Conservation (phyloP, 805 yeast species). For the Starmerella cellae region DNA sequence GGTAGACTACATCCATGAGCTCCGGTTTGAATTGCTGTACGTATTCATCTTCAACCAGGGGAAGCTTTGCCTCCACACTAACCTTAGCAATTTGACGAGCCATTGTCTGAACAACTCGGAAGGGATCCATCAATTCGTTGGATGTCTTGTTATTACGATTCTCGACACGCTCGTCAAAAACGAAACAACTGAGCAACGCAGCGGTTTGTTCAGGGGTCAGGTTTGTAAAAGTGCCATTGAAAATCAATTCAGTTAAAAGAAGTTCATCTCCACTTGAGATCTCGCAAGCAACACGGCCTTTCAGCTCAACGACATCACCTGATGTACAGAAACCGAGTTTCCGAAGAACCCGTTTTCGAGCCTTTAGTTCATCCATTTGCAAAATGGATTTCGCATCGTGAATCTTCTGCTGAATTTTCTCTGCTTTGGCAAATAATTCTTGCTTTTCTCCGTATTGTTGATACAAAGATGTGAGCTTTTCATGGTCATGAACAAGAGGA, state of each 20-base stretch:
- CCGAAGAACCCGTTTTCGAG: conserved; percentile 83
- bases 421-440: conserved; percentile 44
- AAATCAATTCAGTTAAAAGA: conserved; percentile 83
- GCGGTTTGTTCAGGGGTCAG: conserved; percentile 83
- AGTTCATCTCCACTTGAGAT: conserved; percentile 69
- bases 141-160: conserved; percentile 61
- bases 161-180: conserved; percentile 90
- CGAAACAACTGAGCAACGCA: conserved; percentile 82
- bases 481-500: conserved; percentile 40
- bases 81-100: conserved; percentile 84
- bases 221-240: conserved; percentile 89
- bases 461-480: conserved; percentile 45
- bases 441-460: conserved; percentile 54
- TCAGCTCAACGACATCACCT: conserved; percentile 81
- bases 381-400: conserved; percentile 78
- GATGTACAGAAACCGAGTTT: conserved; percentile 81
- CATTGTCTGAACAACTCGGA: conserved; percentile 76
- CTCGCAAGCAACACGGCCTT: conserved; percentile 82
- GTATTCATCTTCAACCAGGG: conserved; percentile 80
- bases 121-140: conserved; percentile 86
- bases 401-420: conserved; percentile 49
- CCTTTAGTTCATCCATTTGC: conserved; percentile 85
- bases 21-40: conserved; percentile 85
- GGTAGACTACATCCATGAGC: conserved; percentile 89
- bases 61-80: conserved; percentile 79